Evolutionary conservation across 164 flowering plant genomes (phyloP).

Genomic region (Stephania yunnanensis): DNA sequence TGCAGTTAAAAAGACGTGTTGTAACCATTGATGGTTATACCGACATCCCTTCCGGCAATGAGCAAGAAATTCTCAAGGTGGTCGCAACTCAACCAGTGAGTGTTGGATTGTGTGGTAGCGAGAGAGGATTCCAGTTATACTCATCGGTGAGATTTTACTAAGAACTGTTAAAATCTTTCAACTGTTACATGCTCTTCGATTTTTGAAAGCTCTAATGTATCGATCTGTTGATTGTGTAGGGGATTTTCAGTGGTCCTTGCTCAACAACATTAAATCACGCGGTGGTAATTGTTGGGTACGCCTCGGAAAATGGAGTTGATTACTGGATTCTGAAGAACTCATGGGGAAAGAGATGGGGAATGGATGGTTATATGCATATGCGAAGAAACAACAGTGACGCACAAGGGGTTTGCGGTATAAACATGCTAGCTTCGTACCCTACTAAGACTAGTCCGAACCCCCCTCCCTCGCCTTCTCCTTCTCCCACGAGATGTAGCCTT

Average conservation of each 20-base stretch:
- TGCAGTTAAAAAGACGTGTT: slow-evolving; percentile 58
- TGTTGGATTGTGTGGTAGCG: slow-evolving; percentile 92
- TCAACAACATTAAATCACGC: slow-evolving; percentile 83
- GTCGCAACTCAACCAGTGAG: slow-evolving; percentile 86
- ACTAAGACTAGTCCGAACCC: slow-evolving; percentile 77
- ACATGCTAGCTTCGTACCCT: slow-evolving; percentile 87
- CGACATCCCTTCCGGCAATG: slow-evolving; percentile 58
- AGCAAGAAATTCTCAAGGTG: slow-evolving; percentile 56
- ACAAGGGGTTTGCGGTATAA: slow-evolving; percentile 81
- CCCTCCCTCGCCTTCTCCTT: slow-evolving; percentile 73
- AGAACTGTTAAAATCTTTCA: neutral
- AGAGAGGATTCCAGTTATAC: slow-evolving; percentile 75
- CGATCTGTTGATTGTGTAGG: slow-evolving; percentile 35
- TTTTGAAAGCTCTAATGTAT: neutral
- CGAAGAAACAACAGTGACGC: slow-evolving; percentile 46
- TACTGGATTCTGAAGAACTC: slow-evolving; percentile 93
- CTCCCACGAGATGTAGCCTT: slow-evolving; percentile 60
- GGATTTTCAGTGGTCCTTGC: slow-evolving; percentile 78
- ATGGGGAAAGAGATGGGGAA: slow-evolving; percentile 89
- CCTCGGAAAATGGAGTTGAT: slow-evolving; percentile 64
- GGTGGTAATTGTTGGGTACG: slow-evolving; percentile 76
- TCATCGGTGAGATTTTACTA: slow-evolving; percentile 50
- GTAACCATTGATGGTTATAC: slow-evolving; percentile 81
- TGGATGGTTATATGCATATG: slow-evolving; percentile 74
- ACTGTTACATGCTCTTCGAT: neutral